phyloP scores from a whole-genome alignment of 2,329 filamentous ascomycete species.

The Apiospora aurea region DNA sequence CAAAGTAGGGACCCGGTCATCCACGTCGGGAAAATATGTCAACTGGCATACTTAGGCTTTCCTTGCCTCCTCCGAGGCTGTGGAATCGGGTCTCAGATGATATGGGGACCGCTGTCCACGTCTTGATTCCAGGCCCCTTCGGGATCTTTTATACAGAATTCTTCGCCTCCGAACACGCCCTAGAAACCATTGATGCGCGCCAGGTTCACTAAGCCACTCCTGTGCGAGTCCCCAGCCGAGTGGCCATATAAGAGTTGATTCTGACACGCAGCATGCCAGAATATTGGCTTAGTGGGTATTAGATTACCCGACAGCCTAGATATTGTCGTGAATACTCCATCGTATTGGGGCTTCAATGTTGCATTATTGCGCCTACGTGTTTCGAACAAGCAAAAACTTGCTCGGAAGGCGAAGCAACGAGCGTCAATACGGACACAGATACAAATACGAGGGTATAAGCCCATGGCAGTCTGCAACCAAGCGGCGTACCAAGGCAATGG shows the following conservation, averaged over 20 bases:
- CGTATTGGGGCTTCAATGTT: background rate
- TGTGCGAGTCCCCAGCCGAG: background rate
- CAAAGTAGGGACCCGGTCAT: too few species aligned
- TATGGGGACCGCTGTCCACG: background rate
- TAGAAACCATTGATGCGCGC: background rate
- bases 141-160: background rate
- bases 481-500: background rate
- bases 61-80: background rate
- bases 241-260: background rate
- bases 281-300: background rate
- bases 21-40: too few species aligned
- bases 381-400: background rate
- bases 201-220: conserved; percentile 4
- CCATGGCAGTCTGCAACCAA: background rate
- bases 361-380: background rate
- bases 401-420: background rate
- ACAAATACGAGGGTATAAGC: background rate
- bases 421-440: background rate
- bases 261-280: background rate
- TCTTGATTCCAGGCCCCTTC: background rate
- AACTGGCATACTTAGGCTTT: background rate
- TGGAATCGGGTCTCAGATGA: background rate
- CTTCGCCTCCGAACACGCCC: background rate
- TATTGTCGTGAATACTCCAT: background rate
- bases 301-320: background rate